Conservation (phyloP, 768 basidiomycete genomes). For the Tylopilus balloui region DNA sequence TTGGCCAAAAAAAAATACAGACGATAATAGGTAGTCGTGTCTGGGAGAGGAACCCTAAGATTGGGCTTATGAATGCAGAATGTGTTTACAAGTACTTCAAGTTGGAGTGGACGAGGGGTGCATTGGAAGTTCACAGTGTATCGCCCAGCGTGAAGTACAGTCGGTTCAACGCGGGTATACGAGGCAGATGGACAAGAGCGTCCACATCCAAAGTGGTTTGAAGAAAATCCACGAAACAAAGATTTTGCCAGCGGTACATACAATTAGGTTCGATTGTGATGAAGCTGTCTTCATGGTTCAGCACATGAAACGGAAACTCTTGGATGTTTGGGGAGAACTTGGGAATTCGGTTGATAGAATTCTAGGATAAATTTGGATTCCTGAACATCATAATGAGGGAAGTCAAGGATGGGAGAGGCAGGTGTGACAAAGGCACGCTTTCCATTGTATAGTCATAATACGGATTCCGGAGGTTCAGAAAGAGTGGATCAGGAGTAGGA, state of each 20-base stretch:
- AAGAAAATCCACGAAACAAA: background rate
- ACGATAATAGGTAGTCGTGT: background rate
- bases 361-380: too few species aligned
- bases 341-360: too few species aligned
- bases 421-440: background rate
- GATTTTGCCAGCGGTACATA: background rate
- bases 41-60: background rate
- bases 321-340: too few species aligned
- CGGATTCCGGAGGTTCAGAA: background rate
- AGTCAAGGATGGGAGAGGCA: background rate
- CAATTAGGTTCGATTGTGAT: background rate
- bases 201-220: background rate
- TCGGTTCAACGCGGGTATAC: background rate
- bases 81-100: background rate
- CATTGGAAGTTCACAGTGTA: background rate
- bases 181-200: background rate
- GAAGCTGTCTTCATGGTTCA: background rate
- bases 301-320: too few species aligned
- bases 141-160: background rate
- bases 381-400: background rate
- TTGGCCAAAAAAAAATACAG: background rate
- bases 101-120: background rate
- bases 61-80: background rate
- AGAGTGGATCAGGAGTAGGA: background rate
- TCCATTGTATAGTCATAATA: background rate